Base-by-base conservation (phyloP, 2,329 filamentous ascomycete genomes). In the Pyrenochaeta sp. region DNA sequence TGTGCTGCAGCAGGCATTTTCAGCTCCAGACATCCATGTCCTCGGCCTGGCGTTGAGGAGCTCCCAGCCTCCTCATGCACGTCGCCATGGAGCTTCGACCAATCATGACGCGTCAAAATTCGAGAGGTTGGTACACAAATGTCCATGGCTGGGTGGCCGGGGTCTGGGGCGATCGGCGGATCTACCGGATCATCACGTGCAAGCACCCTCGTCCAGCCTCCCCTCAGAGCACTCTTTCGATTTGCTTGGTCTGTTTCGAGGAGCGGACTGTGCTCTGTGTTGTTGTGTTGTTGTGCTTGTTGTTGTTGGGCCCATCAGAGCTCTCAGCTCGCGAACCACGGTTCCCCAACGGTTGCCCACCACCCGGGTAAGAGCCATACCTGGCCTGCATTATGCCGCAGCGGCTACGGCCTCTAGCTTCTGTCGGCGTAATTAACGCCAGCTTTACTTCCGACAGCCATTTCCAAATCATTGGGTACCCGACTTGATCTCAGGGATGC, bases 1-100 rank as follows among this genome's bases (percentile, higher is more conserved):
- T 57, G 41, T 47, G 36, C 48, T 35, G 21, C 41, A 42, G 60
- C 56, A 56, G 56, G 51, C 65, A 61, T 65, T 67, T 66, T 69
- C 71, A 73, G 70, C 71, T 73, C 60, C 67, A 51, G 32, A 32
- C 46, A 57, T 64, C 60, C 58, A 60, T 61, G 63, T 54, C 41
- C 57, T 46, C 53, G 35, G 59, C 59, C 61, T 56, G 49, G 50
- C 45, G 46, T 48, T 49, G 51, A n/a, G 45, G 44, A 54, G 51
- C 53, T 59, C 50, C 55, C 51, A 52, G 45, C 55, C 56, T 49
- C 55, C 39, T 61, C 47, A 29, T 56, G 68, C 69, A 72, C 62
- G 23, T 27, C 4, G 68, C 70, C 60, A 54, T 61, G 43, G 31
- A 44, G 58, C 68, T 67, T 54, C 42, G 50, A 11, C 51, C 56